phyloP scores from a whole-genome alignment of 768 basidiomycete species.

The Macrolepiota albuminosa region DNA sequence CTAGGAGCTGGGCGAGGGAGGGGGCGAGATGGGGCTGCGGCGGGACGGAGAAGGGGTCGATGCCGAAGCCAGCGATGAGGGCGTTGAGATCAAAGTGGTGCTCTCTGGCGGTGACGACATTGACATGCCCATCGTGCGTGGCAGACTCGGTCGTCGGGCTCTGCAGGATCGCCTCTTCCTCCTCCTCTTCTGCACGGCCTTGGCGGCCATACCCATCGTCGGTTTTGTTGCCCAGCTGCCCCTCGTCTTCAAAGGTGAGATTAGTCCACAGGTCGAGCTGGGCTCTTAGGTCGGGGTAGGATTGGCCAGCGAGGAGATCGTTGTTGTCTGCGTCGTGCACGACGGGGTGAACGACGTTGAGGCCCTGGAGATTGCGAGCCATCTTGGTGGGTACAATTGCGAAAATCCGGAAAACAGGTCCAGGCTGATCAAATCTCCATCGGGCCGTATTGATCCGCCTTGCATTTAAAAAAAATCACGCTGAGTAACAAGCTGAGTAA shows the following conservation, averaged over 20 bases:
- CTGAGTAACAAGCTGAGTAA: background rate
- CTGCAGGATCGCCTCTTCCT: constrained; percentile 31
- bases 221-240: constrained; percentile 32
- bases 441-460: constrained; percentile 3
- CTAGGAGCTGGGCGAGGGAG: constrained; percentile 68
- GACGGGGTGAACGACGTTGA: constrained; percentile 71
- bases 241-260: constrained; percentile 75
- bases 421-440: background rate
- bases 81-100: constrained; percentile 36
- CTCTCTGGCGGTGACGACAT: constrained; percentile 45
- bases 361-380: constrained; percentile 69
- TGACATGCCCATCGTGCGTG: constrained; percentile 52
- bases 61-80: constrained; percentile 31
- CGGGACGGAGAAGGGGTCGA: constrained; percentile 40
- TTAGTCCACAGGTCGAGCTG: constrained; percentile 85
- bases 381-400: constrained; percentile 26
- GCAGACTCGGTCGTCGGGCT: constrained; percentile 33
- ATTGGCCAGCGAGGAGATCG: constrained; percentile 57
- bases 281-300: constrained; percentile 70
- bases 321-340: constrained; percentile 37
- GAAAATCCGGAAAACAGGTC: background rate
- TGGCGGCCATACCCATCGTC: constrained; percentile 31
- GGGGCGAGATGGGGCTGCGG: constrained; percentile 28
- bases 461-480: background rate
- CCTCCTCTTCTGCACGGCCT: constrained; percentile 39